These are phyloP conservation scores for Botrytis aclada DNA, from an alignment of 2,329 filamentous ascomycete species.

Conservation along the genomic window DNA sequence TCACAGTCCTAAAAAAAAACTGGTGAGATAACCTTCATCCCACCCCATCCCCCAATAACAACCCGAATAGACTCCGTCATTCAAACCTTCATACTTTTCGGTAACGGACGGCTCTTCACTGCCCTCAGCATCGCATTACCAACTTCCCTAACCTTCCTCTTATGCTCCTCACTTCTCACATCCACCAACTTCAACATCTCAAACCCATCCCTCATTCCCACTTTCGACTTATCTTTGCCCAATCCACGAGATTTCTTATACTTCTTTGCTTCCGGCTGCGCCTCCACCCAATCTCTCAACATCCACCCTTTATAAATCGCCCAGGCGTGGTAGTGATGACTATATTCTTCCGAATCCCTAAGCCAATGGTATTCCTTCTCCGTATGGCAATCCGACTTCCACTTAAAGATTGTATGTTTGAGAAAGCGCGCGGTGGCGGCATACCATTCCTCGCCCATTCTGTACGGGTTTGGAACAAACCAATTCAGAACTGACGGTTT, in stretches of 20 bases:
- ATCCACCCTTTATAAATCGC: neutral
- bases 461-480: neutral
- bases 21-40: neutral
- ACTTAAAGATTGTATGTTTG: neutral
- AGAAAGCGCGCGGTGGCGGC: neutral
- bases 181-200: neutral
- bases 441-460: slow-evolving; percentile 1
- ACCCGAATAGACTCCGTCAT: too few species aligned
- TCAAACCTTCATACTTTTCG: neutral
- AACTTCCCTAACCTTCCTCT: neutral
- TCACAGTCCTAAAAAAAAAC: neutral
- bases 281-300: slow-evolving; percentile 3
- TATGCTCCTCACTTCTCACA: neutral
- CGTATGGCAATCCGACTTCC: neutral
- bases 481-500: too few species aligned
- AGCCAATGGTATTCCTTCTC: neutral
- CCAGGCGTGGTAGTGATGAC: neutral
- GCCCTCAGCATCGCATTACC: neutral
- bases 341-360: rapidly evolving
- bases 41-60: neutral
- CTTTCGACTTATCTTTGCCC: neutral
- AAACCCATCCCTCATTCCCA: neutral
- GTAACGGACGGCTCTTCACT: neutral
- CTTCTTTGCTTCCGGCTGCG: neutral
- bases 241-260: neutral